A percentile compares a stretch with the other conserved stretches of the same genome.
Conservation (phyloP, 2,329 filamentous ascomycete species). For the Coleophoma crateriformis region DNA sequence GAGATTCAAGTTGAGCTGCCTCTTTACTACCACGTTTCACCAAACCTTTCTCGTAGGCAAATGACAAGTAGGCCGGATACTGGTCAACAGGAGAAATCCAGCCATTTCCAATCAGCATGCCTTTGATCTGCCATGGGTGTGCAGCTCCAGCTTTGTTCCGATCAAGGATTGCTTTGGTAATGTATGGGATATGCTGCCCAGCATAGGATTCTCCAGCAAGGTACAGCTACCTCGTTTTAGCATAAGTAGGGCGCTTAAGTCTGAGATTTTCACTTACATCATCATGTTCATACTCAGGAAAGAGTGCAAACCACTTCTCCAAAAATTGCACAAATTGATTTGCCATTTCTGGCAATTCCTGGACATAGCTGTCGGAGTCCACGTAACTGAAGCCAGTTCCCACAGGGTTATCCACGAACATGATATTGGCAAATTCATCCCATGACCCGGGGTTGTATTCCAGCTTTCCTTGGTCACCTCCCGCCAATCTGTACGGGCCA, state of each 20-base stretch:
- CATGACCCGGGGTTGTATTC: constrained; percentile 89
- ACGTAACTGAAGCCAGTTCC: constrained; percentile 96
- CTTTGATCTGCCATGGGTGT: constrained; percentile 70
- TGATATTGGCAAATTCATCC: constrained; percentile 95
- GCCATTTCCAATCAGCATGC: constrained; percentile 90
- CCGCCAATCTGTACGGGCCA: constrained; percentile 82
- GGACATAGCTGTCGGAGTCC: constrained; percentile 79
- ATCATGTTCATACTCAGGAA: constrained; percentile 86
- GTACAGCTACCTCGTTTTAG: constrained; percentile 60
- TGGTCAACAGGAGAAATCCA: constrained; percentile 93
- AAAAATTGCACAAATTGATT: constrained; percentile 82
- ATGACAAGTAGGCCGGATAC: constrained; percentile 81
- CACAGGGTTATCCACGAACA: constrained; percentile 96
- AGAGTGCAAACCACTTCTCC: constrained; percentile 85
- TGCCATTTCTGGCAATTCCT: constrained; percentile 85
- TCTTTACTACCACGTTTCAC: constrained; percentile 60
- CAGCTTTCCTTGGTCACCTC: constrained; percentile 56
- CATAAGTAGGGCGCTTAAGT: too few species aligned
- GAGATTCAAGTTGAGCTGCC: constrained; percentile 60
- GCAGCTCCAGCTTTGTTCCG: constrained; percentile 64
- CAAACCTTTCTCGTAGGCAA: constrained; percentile 70
- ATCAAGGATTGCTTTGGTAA: constrained; percentile 83
- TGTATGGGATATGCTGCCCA: constrained; percentile 95
- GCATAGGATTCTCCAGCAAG: constrained; percentile 95
- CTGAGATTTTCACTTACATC: constrained; percentile 59